phyloP scores from a whole-genome alignment of 176 grass and related monocot genomes.

The Musa itinerans region DNA sequence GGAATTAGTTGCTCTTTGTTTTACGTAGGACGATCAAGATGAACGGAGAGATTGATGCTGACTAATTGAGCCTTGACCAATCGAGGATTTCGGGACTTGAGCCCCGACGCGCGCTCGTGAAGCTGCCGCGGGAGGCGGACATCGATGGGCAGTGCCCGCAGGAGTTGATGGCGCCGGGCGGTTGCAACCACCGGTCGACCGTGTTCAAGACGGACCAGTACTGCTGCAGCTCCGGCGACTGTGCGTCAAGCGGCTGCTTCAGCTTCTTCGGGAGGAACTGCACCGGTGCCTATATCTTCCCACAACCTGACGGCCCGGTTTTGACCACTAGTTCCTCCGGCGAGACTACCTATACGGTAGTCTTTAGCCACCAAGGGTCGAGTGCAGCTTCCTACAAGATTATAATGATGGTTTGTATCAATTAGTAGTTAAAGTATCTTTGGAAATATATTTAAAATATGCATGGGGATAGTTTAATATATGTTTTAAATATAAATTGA shows the following conservation, averaged over 20 bases:
- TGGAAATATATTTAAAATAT: no score
- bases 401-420: no score
- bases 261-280: conserved; percentile 40
- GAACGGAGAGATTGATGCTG: no score
- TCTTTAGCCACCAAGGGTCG: conserved; percentile 25
- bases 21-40: no score
- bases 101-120: conserved; percentile 4
- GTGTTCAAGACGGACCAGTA: conserved; percentile 29
- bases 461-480: no score
- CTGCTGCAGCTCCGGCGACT: conserved; percentile 13
- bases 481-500: no score
- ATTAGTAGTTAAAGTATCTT: no score
- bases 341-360: conserved; percentile 41
- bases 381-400: no score
- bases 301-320: conserved; percentile 18
- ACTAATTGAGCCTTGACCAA: no score
- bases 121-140: conserved; percentile 22
- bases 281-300: conserved; percentile 46
- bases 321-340: conserved; percentile 37
- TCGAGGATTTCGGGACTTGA: conserved; percentile 44
- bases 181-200: conserved; percentile 34
- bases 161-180: conserved; percentile 15
- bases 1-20: no score
- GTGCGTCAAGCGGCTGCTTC: conserved; percentile 33
- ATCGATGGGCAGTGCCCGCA: conserved; percentile 26